Conservation (phyloP, 192 early-diverging fungal genomes). For the Phycomyces nitens region DNA sequence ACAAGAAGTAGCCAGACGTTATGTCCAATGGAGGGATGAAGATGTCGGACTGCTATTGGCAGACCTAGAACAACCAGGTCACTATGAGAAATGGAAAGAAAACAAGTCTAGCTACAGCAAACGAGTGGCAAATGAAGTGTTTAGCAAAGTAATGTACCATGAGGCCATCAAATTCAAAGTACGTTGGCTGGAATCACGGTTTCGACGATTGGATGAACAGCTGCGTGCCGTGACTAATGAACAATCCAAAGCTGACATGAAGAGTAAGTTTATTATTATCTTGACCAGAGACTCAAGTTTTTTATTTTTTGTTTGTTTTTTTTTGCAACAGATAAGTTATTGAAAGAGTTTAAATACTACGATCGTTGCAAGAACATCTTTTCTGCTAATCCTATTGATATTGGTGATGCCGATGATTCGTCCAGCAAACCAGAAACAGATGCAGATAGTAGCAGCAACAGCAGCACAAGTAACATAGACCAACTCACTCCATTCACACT, state of each 20-base stretch:
- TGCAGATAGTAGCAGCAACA: neutral
- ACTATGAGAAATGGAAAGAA: constrained; percentile 22
- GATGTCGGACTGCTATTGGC: constrained; percentile 15
- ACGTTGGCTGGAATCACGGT: constrained; percentile 23
- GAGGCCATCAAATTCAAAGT: constrained; percentile 29
- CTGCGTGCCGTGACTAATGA: neutral
- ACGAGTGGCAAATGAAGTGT: constrained; percentile 16
- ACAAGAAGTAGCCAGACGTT: constrained; percentile 12
- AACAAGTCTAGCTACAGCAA: constrained; percentile 24
- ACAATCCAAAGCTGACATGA: neutral
- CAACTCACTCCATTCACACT: no score
- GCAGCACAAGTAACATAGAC: neutral
- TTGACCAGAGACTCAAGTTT: neutral
- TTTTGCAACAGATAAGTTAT: constrained; percentile 5
- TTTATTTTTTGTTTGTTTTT: neutral
- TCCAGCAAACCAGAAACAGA: neutral
- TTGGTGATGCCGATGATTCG: neutral
- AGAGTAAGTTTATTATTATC: neutral
- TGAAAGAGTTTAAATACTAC: constrained; percentile 21
- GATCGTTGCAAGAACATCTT: constrained; percentile 19
- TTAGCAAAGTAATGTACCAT: constrained; percentile 15
- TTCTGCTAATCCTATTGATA: neutral
- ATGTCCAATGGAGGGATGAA: constrained; percentile 24
- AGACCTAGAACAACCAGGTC: constrained; percentile 17
- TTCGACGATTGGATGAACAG: constrained; percentile 7